A percentile compares a stretch with the other conserved stretches of the same genome.
phyloP scores from a whole-genome alignment of 441 rosid species.

The Corymbia citriodora region DNA sequence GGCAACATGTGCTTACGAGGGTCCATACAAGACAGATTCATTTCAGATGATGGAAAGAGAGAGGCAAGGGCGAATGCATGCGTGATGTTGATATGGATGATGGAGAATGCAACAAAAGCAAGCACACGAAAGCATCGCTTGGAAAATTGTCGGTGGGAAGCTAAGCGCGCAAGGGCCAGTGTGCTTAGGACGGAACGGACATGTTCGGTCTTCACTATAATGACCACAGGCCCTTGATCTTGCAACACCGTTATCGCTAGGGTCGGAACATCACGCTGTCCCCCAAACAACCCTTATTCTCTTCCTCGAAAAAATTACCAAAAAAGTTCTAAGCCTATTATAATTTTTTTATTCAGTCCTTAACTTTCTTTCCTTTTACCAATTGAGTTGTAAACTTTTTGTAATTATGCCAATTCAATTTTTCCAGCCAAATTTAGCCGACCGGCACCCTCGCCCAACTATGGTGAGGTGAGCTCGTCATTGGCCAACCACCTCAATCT shows the following conservation, averaged over 20 bases:
- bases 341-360: too few species aligned
- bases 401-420: too few species aligned
- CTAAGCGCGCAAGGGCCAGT: neutral
- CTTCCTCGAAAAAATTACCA: neutral
- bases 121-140: neutral
- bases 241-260: neutral
- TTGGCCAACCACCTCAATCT: too few species aligned
- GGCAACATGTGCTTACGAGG: neutral
- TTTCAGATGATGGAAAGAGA: neutral
- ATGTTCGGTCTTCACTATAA: neutral
- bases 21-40: neutral
- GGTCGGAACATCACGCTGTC: neutral
- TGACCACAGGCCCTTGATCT: neutral
- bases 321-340: too few species aligned
- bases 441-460: too few species aligned
- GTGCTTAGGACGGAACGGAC: neutral
- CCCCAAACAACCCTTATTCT: neutral
- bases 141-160: neutral
- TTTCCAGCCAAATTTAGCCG: too few species aligned
- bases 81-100: neutral
- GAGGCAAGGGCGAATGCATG: neutral
- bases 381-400: too few species aligned
- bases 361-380: too few species aligned
- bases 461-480: too few species aligned
- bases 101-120: neutral